Evolutionary conservation across 2,329 filamentous ascomycete species (phyloP), one percentile per base, ranked within the genome.

Genomic region (Aspergillus phoenicis): DNA sequence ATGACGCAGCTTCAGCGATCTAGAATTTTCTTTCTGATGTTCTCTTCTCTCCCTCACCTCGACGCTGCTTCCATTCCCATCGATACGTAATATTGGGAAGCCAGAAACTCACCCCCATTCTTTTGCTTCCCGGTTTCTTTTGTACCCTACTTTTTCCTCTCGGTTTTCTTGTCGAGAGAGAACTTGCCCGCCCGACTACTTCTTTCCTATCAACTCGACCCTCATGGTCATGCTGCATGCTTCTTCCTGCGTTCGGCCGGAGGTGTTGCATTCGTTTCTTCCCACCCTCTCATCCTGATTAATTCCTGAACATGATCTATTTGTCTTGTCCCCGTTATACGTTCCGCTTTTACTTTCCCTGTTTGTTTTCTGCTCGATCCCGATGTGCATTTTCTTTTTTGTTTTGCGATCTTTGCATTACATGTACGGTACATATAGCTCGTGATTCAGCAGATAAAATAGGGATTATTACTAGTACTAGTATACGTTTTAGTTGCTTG

Each of bases 1-100:
- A 47, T 64, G 43, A 62, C 54, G 58, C 63, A 54, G 62, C 60
- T 62, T 69, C 60, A 64, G 66, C 65, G 61, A 68, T 59, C 58
- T 68, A 66, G 63, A 67, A 54, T 53, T 61, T 57, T 57, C 58
- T 58, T 26, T 64, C 59, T 47, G 30, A 47, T 20, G 13, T 55
- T 62, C 53, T 41, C 28, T 57, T 61, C 57, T 24, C 43, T 36
- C n/a, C 48, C 20, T 30, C 11, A 30, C 28, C 4, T 55, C n/a
- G 47, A 13, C 22, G 20, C 24, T 22, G 15, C 53, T 39, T 26
- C 36, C 38, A 45, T 17, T 51, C 38, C 59, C 33, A 45, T 58
- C 33, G 13, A 56, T 60, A 60, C 62, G 56, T 64, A 62, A 64
- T 64, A 53, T 57, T 62, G 57, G 63, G 57, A 62, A 45, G 41